These are phyloP conservation scores for Pseudozyma pruni DNA, from an alignment of 1,284 basidiomycete genomes.

Conservation along the genomic window DNA sequence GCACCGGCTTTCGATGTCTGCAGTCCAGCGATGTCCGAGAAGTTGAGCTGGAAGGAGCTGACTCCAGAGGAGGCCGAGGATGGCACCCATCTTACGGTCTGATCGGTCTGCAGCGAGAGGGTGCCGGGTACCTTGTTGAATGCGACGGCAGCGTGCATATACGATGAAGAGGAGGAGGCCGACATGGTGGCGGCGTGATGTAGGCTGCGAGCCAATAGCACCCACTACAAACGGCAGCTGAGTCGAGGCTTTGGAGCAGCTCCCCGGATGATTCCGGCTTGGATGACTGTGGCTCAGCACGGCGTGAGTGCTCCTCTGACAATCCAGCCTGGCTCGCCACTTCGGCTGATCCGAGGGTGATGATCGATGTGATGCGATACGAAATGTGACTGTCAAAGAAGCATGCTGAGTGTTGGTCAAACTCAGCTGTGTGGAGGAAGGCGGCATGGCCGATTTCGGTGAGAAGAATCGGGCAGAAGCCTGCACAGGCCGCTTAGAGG, in stretches of 20 bases:
- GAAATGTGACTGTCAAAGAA: neutral
- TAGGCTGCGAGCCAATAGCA: neutral
- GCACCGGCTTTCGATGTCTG: slow-evolving; percentile 57
- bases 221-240: neutral
- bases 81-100: slow-evolving; percentile 45
- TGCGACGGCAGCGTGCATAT: slow-evolving; percentile 50
- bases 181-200: slow-evolving; percentile 17
- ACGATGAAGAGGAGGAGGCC: slow-evolving; percentile 34
- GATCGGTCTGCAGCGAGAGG: slow-evolving; percentile 31
- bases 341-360: no score
- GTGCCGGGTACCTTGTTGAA: slow-evolving; percentile 57
- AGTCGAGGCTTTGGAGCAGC: neutral
- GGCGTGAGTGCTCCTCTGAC: no score
- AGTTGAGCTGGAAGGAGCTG: slow-evolving; percentile 33
- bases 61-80: slow-evolving; percentile 44
- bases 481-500: slow-evolving; percentile 1
- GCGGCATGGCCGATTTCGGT: neutral
- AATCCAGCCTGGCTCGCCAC: no score
- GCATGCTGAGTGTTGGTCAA: slow-evolving; percentile 7
- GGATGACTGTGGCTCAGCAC: no score
- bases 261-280: no score
- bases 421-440: slow-evolving; percentile 1
- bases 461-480: slow-evolving; percentile 1
- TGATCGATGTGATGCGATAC: neutral
- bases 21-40: slow-evolving; percentile 47